Base-by-base conservation (phyloP, 2,329 filamentous ascomycete species). In the Penicillium italicum region DNA sequence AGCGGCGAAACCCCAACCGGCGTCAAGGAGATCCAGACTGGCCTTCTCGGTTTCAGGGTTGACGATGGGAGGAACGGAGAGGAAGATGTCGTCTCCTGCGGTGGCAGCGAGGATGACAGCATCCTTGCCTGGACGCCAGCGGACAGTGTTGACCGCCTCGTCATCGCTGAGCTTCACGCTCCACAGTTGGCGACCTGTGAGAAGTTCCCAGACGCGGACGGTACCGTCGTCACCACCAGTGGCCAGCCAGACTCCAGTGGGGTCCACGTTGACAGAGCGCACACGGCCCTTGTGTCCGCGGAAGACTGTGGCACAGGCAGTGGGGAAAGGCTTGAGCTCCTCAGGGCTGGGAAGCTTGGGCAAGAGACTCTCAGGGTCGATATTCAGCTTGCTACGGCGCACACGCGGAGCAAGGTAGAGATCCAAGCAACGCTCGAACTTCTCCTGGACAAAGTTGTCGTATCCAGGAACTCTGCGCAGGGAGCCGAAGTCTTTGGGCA, bases 181-280 rank as follows among this genome's bases (percentile, higher is more conserved):
- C 91, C 91, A 97, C 52, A 96, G 81, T 73, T 96, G 89, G 57
- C 92, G 87, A 33, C 91, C 92, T 9, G 91, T 94, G 52, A 88
- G 72, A 53, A 97, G 81, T 59, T 94, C 89, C 92, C 93, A 97
- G 24, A 99, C 84, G 53, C 92, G 85, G 24, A 96, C 88, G 20
- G 88, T 94, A 31, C 94, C 93, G 73, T 99, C 95, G 66, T 97
- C 92, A 45, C 94, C 94, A 67, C 93, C 94, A 63, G 88, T 96
- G 2, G 94, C 94, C 55, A 97, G 78, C 81, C 87, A 97, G 57
- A 87, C 81, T 40, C 94, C 91, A 38, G 86, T 86, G 2, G 94
- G 91, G 71, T 96, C 93, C 60, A 97, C 85, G 8, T 90, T 82
- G 14, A 96, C 82, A 47, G 88, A 89, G 48, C 94, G 86, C 34